Percentiles rank a stretch among this genome's conserved stretches.
phyloP scores from a whole-genome alignment of 129 eudicot genomes.

The Escallonia rubra region DNA sequence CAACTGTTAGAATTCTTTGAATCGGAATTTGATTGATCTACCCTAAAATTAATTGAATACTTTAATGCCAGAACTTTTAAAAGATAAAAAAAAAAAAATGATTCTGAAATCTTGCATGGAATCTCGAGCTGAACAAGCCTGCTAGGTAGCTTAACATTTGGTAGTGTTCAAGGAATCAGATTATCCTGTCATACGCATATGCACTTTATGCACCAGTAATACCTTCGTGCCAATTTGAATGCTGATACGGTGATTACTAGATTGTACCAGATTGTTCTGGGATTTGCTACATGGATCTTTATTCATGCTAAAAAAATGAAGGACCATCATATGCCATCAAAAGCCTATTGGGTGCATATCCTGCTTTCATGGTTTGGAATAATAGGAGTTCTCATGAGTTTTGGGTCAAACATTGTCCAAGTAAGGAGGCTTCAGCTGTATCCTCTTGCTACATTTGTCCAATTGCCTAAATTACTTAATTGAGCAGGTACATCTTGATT shows the following conservation, averaged over 20 bases:
- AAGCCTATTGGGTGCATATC: background rate
- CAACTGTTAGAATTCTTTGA: no score
- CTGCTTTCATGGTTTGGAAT: background rate
- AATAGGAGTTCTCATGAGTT: no score
- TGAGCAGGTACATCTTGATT: conserved; percentile 93
- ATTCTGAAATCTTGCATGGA: no score
- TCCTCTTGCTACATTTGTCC: conserved; percentile 1
- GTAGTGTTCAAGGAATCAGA: background rate
- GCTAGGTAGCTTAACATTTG: background rate
- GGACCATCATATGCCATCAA: no score
- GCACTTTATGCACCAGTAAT: background rate
- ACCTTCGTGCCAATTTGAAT: background rate
- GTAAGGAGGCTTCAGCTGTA: background rate
- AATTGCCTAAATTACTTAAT: conserved; percentile 10
- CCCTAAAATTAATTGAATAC: background rate
- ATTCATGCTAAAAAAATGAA: no score
- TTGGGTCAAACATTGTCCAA: background rate
- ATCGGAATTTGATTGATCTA: no score
- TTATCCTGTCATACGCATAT: no score
- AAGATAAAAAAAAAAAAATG: no score
- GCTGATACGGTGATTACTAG: background rate
- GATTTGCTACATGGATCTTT: no score
- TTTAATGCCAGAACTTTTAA: no score
- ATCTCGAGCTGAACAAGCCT: background rate
- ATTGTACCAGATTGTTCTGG: background rate